A percentile compares a stretch with the other conserved stretches of the same genome.
Conservation (phyloP, 345 rosid species). For the Eucalyptus cloeziana region DNA sequence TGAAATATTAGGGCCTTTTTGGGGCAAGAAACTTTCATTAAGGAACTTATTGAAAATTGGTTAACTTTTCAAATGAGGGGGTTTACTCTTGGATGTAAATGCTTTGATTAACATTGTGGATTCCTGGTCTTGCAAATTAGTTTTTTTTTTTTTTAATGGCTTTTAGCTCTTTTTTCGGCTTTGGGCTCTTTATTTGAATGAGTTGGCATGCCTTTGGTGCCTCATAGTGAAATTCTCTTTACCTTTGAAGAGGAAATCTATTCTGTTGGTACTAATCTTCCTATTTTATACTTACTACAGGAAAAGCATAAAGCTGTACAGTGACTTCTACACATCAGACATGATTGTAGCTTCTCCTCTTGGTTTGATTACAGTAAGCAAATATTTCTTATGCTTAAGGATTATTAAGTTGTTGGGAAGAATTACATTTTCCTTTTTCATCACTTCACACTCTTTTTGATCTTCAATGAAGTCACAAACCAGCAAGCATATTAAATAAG, state of each 20-base stretch:
- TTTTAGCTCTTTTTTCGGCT: neutral
- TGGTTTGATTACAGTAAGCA: constrained; percentile 47
- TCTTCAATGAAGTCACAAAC: neutral
- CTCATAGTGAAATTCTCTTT: neutral
- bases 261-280: neutral
- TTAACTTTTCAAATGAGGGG: neutral
- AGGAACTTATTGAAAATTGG: neutral
- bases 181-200: neutral
- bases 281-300: constrained; percentile 16
- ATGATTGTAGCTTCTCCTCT: constrained; percentile 88
- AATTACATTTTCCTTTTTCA: neutral
- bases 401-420: neutral
- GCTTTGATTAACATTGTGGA: neutral
- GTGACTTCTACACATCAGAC: constrained; percentile 84
- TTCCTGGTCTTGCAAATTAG: neutral
- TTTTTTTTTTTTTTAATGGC: neutral
- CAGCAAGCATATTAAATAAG: neutral
- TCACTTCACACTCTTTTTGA: neutral
- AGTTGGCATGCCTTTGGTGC: neutral
- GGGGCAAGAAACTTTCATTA: neutral
- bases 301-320: constrained; percentile 69
- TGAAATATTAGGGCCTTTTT: neutral
- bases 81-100: neutral
- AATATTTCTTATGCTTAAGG: neutral
- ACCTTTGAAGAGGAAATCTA: neutral